Percentiles rank a stretch among this genome's conserved stretches.
Conservation (phyloP, 192 early-diverging fungal species). For the Entomortierella lignicola region DNA sequence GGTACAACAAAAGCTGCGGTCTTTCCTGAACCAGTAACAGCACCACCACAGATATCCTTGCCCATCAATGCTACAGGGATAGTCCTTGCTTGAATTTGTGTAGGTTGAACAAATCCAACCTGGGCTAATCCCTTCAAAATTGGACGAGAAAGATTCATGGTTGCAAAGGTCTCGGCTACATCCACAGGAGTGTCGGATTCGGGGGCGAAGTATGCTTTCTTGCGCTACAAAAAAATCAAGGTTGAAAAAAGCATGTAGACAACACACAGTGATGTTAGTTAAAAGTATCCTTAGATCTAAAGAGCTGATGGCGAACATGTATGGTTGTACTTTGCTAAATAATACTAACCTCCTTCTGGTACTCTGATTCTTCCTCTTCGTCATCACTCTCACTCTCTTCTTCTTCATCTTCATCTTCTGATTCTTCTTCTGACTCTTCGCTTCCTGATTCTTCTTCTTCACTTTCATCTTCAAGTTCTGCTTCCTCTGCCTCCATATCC, state of each 20-base stretch:
- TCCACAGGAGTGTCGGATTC: slow-evolving; percentile 54
- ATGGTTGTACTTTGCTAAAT: background rate
- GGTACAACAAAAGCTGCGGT: slow-evolving; percentile 98
- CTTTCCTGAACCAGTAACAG: slow-evolving; percentile 98
- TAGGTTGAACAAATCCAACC: slow-evolving; percentile 93
- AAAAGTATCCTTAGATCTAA: background rate
- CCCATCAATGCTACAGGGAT: slow-evolving; percentile 97
- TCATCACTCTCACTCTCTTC: slow-evolving; percentile 59
- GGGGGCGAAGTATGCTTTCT: slow-evolving; percentile 72
- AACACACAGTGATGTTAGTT: background rate
- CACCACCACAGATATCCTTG: slow-evolving; percentile 97
- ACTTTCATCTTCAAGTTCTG: slow-evolving; percentile 38
- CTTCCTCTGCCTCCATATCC: slow-evolving; percentile 43
- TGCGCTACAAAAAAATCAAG: slow-evolving; percentile 60
- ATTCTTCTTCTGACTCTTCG: slow-evolving; percentile 42
- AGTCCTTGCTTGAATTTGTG: slow-evolving; percentile 90
- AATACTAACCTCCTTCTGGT: slow-evolving; percentile 55
- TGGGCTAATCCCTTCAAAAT: slow-evolving; percentile 91
- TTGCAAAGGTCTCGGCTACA: slow-evolving; percentile 84
- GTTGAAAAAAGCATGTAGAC: background rate
- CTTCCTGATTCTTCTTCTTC: slow-evolving; percentile 49
- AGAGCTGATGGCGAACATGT: background rate
- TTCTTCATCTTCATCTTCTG: slow-evolving; percentile 51
- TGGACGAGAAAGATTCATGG: slow-evolving; percentile 94
- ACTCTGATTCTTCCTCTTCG: slow-evolving; percentile 62